Percentiles rank a stretch among this genome's conserved stretches.
Evolutionary conservation across 768 basidiomycete genomes (phyloP).

Genomic region (Hortiboletus campestris): DNA sequence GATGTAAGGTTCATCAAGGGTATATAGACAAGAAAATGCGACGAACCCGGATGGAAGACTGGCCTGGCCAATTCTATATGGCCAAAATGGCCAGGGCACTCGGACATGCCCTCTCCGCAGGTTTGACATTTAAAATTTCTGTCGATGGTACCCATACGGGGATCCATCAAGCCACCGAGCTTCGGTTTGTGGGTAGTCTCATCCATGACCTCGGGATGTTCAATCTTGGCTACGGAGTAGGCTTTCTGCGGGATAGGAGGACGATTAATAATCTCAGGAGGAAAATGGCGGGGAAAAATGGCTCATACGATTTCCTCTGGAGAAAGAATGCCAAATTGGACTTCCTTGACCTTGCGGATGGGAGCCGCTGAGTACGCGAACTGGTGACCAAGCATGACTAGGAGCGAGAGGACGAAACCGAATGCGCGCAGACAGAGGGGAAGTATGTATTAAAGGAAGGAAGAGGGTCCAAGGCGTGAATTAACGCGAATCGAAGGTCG

Average conservation of each 20-base stretch:
- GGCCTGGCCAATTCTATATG: slow-evolving; percentile 96
- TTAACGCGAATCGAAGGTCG: slow-evolving; percentile 26
- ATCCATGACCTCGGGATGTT: slow-evolving; percentile 98
- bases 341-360: slow-evolving; percentile 93
- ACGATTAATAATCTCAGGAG: slow-evolving; percentile 5
- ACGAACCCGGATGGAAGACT: slow-evolving; percentile 94
- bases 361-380: slow-evolving; percentile 93
- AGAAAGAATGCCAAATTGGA: slow-evolving; percentile 97
- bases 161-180: slow-evolving; percentile 94
- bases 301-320: slow-evolving; percentile 91
- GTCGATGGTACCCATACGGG: slow-evolving; percentile 96
- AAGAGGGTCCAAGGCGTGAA: slow-evolving; percentile 18
- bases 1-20: not conserved
- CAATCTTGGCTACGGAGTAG: slow-evolving; percentile 96
- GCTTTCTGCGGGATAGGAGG: slow-evolving; percentile 72
- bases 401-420: not conserved
- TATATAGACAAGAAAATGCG: not conserved
- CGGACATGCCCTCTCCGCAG: slow-evolving; percentile 99
- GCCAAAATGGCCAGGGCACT: slow-evolving; percentile 99
- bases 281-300: not conserved
- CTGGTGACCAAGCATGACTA: slow-evolving; percentile 79
- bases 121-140: slow-evolving; percentile 99
- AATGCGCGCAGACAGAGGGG: slow-evolving; percentile 17
- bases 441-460: not conserved
- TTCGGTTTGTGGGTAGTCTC: slow-evolving; percentile 89